Evolutionary conservation across 495 filamentous ascomycete genomes (phyloP).

Genomic region (Aspergillus bridgeri): DNA sequence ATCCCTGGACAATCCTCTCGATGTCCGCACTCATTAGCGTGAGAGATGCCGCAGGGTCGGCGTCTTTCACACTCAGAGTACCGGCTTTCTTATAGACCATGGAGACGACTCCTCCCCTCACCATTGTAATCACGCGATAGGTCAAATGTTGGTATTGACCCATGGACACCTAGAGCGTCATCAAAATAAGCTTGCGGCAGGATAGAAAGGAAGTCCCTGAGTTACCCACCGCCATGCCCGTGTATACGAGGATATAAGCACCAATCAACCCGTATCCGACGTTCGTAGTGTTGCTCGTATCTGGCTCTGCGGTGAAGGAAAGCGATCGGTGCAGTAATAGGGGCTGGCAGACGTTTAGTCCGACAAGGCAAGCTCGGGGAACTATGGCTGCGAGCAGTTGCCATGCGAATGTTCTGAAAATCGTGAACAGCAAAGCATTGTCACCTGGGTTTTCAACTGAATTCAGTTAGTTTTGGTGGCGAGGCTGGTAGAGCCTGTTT

Average conservation of each 20-base stretch:
- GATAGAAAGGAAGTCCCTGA: slow-evolving; percentile 35
- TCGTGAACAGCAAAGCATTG: slow-evolving; percentile 10
- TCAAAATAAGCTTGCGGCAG: slow-evolving; percentile 24
- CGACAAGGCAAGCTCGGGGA: slow-evolving; percentile 53
- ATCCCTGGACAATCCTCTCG: slow-evolving; percentile 49
- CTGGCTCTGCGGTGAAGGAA: slow-evolving; percentile 41
- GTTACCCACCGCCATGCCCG: slow-evolving; percentile 57
- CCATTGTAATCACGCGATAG: slow-evolving; percentile 57
- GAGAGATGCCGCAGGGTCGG: slow-evolving; percentile 49
- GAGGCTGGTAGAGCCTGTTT: background rate
- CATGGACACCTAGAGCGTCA: slow-evolving; percentile 28
- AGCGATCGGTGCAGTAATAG: slow-evolving; percentile 57
- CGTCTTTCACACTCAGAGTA: slow-evolving; percentile 36
- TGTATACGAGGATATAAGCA: slow-evolving; percentile 59
- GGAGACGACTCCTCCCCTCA: slow-evolving; percentile 53
- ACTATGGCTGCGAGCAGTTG: slow-evolving; percentile 47
- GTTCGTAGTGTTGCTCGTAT: slow-evolving; percentile 38
- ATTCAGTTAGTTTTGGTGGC: slow-evolving; percentile 11
- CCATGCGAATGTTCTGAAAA: slow-evolving; percentile 43
- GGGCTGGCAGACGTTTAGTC: slow-evolving; percentile 61
- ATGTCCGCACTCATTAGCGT: slow-evolving; percentile 66
- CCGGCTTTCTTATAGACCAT: slow-evolving; percentile 54
- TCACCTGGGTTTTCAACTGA: slow-evolving; percentile 10
- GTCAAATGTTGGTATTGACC: slow-evolving; percentile 54
- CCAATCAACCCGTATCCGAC: slow-evolving; percentile 62